Evolutionary conservation across 345 rosid genomes (phyloP).

Genomic region (Sonneratia caseolaris): DNA sequence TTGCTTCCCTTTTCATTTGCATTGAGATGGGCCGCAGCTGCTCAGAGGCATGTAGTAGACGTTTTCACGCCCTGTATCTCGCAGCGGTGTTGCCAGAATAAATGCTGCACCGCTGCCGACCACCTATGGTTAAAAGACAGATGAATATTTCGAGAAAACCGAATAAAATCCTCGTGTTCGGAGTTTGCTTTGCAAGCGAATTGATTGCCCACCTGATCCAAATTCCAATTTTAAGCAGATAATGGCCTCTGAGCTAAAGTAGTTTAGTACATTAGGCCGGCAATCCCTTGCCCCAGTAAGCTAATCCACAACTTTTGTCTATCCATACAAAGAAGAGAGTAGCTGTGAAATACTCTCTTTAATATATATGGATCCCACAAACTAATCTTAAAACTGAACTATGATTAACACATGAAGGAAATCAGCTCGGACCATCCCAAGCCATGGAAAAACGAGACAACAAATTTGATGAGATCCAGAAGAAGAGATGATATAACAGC

Average conservation of each 20-base stretch:
- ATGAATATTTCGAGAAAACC: not conserved
- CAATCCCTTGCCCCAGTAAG: no score
- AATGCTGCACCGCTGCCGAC: no score
- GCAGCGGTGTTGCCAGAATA: not conserved
- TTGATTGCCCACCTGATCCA: not conserved
- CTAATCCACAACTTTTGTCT: no score
- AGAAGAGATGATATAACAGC: not conserved
- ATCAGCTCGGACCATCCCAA: not conserved
- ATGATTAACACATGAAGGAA: not conserved
- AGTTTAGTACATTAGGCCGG: no score
- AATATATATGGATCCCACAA: no score
- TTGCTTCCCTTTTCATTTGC: not conserved
- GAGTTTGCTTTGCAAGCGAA: not conserved
- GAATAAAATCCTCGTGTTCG: not conserved
- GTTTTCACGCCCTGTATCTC: not conserved
- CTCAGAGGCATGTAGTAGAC: not conserved
- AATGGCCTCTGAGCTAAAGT: no score
- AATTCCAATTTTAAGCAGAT: not conserved
- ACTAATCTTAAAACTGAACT: no score
- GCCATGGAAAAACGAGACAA: not conserved
- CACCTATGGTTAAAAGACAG: not conserved
- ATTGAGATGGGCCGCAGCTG: not conserved
- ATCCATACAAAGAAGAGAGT: no score
- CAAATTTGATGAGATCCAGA: not conserved
- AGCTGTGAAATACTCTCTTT: no score